Conservation (phyloP, 2,329 filamentous ascomycete genomes). For the Leptographium wingfieldii region DNA sequence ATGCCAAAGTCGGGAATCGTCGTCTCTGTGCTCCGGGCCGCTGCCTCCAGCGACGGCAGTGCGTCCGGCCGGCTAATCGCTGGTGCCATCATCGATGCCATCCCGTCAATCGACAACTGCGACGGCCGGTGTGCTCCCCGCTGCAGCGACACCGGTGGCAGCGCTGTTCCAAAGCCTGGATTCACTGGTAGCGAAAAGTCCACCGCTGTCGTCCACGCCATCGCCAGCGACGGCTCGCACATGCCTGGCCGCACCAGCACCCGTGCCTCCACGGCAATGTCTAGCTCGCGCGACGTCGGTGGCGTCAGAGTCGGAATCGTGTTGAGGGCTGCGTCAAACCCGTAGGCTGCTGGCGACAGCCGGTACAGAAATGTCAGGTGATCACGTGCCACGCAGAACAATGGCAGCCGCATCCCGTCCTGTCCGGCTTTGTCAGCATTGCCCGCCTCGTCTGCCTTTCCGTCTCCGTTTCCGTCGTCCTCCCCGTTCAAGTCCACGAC, state of each 20-base stretch:
- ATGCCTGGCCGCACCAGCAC: constrained; percentile 40
- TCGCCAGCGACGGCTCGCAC: constrained; percentile 48
- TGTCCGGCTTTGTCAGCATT: neutral
- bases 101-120: constrained; percentile 49
- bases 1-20: constrained; percentile 52
- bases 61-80: constrained; percentile 46
- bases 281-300: constrained; percentile 31
- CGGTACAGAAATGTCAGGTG: constrained; percentile 65
- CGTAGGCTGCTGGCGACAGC: constrained; percentile 39
- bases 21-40: constrained; percentile 28
- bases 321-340: constrained; percentile 15
- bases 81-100: constrained; percentile 43
- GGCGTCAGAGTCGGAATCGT: neutral
- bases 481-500: constrained; percentile 42
- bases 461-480: constrained; percentile 11
- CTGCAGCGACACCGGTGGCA: constrained; percentile 40
- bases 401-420: constrained; percentile 37
- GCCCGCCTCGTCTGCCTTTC: too few species aligned
- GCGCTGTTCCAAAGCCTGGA: constrained; percentile 42
- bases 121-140: constrained; percentile 45
- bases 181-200: constrained; percentile 58
- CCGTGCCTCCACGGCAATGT: constrained; percentile 47
- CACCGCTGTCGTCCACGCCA: constrained; percentile 55
- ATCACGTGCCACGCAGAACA: constrained; percentile 56
- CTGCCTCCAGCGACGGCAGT: constrained; percentile 45